A percentile compares a stretch with the other conserved stretches of the same genome.
Conservation (phyloP, 176 grass and related monocot species). For the Musa schizocarpa region DNA sequence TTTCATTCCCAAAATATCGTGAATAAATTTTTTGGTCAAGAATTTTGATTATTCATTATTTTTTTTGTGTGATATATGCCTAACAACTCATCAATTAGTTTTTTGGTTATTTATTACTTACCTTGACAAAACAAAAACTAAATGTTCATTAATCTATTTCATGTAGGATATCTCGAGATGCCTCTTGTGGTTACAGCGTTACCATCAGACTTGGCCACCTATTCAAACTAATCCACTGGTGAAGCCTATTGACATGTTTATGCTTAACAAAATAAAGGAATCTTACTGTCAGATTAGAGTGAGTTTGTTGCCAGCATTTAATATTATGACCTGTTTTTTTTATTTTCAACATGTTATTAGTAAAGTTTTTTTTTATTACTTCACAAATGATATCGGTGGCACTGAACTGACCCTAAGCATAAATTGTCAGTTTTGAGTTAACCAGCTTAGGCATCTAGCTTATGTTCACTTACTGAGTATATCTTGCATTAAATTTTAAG, state of each 20-base stretch:
- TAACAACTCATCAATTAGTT: not conserved
- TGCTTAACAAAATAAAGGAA: constrained; percentile 93
- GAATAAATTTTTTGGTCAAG: not conserved
- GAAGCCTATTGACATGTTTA: constrained; percentile 83
- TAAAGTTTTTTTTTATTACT: not conserved
- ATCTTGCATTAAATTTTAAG: too few species aligned
- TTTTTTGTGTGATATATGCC: too few species aligned
- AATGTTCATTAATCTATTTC: constrained; percentile 11
- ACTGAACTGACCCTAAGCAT: too few species aligned
- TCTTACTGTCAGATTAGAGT: constrained; percentile 85
- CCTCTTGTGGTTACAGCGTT: constrained; percentile 77
- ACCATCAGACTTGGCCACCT: constrained; percentile 67
- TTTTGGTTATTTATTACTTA: not conserved
- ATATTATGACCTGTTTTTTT: not conserved
- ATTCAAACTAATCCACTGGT: constrained; percentile 67
- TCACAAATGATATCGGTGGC: not conserved
- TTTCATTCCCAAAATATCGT: not conserved
- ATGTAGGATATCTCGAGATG: constrained; percentile 92
- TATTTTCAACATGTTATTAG: not conserved
- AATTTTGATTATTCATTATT: not conserved
- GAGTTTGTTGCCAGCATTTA: constrained; percentile 31
- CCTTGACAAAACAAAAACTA: not conserved
- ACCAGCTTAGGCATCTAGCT: too few species aligned
- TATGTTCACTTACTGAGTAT: too few species aligned
- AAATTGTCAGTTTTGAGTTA: too few species aligned